Percentiles rank a stretch among this genome's conserved stretches.
These are phyloP conservation scores for Tylopilus subfusipes DNA, from an alignment of 768 basidiomycete species.

Conservation along the genomic window DNA sequence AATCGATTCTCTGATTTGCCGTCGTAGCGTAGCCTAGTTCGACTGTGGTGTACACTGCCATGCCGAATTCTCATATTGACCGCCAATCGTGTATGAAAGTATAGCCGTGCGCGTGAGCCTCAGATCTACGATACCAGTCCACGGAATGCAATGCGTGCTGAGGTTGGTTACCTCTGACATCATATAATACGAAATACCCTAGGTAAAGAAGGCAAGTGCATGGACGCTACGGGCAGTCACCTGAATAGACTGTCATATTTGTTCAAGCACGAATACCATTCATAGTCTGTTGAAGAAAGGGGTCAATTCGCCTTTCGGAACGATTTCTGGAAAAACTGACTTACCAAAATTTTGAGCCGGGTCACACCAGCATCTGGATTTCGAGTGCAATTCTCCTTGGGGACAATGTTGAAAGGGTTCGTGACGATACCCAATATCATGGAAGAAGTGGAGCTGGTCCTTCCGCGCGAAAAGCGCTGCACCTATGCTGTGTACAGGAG, in stretches of 20 bases:
- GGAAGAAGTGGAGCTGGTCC: conserved; percentile 78
- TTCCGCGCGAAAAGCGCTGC: conserved; percentile 71
- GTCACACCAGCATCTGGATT: conserved; percentile 71
- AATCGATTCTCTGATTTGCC: conserved; percentile 66
- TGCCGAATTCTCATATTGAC: not conserved
- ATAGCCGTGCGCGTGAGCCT: not conserved
- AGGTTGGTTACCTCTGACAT: not conserved
- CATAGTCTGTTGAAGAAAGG: conserved; percentile 51
- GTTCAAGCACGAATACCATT: conserved; percentile 87
- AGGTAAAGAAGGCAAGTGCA: conserved; percentile 1
- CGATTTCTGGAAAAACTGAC: conserved; percentile 13
- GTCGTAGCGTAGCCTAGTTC: not conserved
- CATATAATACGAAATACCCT: not conserved
- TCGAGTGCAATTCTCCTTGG: conserved; percentile 48
- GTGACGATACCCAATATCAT: conserved; percentile 83
- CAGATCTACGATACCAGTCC: not conserved
- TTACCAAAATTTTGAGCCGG: conserved; percentile 65
- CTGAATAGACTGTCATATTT: conserved; percentile 65
- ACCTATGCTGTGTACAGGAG: conserved; percentile 83
- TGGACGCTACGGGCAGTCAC: conserved; percentile 5
- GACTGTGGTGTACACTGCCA: not conserved
- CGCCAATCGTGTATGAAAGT: not conserved
- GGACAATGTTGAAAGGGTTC: conserved; percentile 79
- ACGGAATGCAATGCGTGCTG: not conserved
- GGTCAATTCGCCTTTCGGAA: conserved; percentile 1